Base-by-base conservation (phyloP, 257 asterid genomes). In the Nicotiana knightiana region DNA sequence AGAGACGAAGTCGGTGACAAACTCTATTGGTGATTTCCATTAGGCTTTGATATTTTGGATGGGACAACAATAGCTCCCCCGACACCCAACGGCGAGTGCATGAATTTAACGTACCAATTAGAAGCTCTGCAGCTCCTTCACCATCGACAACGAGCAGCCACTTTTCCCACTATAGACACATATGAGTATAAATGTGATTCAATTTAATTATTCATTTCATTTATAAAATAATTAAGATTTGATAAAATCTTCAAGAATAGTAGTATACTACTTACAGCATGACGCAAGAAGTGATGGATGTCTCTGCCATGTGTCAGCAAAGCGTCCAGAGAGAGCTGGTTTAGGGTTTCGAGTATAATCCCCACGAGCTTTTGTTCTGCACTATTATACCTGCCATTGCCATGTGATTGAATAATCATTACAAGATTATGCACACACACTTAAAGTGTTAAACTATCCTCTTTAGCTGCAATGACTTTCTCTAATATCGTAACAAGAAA, bases 311-410 rank as follows among this genome's bases (percentile, higher is more conserved):
- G 90, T 9, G 87, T 88, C 87, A 90, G 76, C 79, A 89, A n/a
- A 3, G 90, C 85, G 53, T 91, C 93, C 84, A 90, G 61, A n/a
- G 94, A 86, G n/a, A 94, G 83, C 81, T 93, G 97, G 71, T 92
- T 91, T 80, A 96, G 80, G 2, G 95, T 88, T 67, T 85, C 83
- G 15, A 84, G 82, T 62, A 96, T 68, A 59, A 85, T 77, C 43
- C 83, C 85, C 64, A 90, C 88, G 1, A 94, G 87, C 15, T 78
- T 85, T 7, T 82, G 13, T 30, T 46, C 78, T 62, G 90, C 87
- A 46, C 70, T 86, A 76, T 90, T 86, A 76, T 90, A 82, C 87
- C 93, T 92, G 85, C 58, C 46, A 12, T 78, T 59, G 39, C 35
- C 46, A 9, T 54, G 24, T 21, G 1, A 13, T 28, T 32, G 17